phyloP scores from a whole-genome alignment of 768 basidiomycete genomes.

The Termitomyces bulborhizus region DNA sequence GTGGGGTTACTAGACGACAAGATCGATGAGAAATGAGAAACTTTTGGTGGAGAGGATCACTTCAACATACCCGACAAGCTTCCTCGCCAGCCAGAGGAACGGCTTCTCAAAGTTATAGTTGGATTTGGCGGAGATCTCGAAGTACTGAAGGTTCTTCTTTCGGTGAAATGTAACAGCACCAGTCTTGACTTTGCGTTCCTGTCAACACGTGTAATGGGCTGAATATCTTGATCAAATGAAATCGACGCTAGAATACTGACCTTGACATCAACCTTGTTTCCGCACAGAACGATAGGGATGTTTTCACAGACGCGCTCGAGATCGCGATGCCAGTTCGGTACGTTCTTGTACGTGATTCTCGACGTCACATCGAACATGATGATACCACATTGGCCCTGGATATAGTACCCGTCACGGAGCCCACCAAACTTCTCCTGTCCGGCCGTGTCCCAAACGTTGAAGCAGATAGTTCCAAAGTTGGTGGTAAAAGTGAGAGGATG shows the following conservation, averaged over 20 bases:
- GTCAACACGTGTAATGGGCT: constrained; percentile 6
- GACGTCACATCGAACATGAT: constrained; percentile 99
- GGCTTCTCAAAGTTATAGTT: constrained; percentile 99
- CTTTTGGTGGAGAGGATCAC: neutral
- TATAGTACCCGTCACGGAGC: constrained; percentile 94
- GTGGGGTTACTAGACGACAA: constrained; percentile 54
- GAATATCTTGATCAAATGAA: constrained; percentile 6
- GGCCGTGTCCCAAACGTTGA: constrained; percentile 99
- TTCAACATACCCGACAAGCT: constrained; percentile 83
- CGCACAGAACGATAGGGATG: constrained; percentile 98
- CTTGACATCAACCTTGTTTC: constrained; percentile 99
- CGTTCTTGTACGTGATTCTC: constrained; percentile 99
- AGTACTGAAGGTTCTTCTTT: constrained; percentile 99
- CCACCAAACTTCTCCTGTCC: constrained; percentile 99
- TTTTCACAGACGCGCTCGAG: constrained; percentile 99
- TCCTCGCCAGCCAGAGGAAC: constrained; percentile 98
- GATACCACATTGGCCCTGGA: constrained; percentile 98
- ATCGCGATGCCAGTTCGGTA: constrained; percentile 99
- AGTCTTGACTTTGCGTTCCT: constrained; percentile 99
- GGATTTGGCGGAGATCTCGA: constrained; percentile 98
- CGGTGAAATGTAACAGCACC: constrained; percentile 98
- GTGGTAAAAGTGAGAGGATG: constrained; percentile 95
- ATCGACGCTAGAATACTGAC: constrained; percentile 35
- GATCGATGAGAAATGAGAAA: neutral
- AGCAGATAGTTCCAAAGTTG: constrained; percentile 98